Conservation (phyloP, 2,329 filamentous ascomycete genomes). For the Cladosporium cucumerinum region DNA sequence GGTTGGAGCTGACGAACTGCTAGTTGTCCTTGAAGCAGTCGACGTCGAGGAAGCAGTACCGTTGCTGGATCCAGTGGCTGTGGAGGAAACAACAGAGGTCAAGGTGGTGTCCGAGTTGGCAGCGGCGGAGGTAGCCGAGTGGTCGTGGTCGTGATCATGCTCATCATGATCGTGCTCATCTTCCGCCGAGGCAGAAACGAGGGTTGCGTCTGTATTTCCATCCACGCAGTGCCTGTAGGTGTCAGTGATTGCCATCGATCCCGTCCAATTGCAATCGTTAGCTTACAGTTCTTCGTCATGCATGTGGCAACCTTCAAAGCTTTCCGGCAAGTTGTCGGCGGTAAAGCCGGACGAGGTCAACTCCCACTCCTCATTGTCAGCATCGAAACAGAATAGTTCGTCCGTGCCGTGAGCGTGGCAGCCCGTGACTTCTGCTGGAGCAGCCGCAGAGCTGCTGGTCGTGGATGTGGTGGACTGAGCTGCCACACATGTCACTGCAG, state of each 20-base stretch:
- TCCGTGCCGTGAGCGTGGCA: slow-evolving; percentile 5
- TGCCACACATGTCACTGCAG: not conserved
- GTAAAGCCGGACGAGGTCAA: not conserved
- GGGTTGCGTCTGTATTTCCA: not conserved
- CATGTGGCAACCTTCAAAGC: slow-evolving; percentile 6
- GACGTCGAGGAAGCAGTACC: not conserved
- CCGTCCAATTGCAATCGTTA: not conserved
- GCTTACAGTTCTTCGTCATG: slow-evolving; percentile 11
- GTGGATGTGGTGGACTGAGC: slow-evolving; percentile 1
- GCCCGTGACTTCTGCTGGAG: slow-evolving; percentile 6
- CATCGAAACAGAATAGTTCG: not conserved
- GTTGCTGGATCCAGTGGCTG: not conserved
- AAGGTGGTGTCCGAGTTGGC: not conserved
- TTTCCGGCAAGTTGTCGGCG: slow-evolving; percentile 2
- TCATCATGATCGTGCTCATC: slow-evolving; percentile 2
- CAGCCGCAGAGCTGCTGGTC: slow-evolving; percentile 1
- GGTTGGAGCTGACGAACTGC: not conserved
- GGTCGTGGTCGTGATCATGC: not conserved
- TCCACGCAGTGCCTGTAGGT: slow-evolving; percentile 1
- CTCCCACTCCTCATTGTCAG: slow-evolving; percentile 5
- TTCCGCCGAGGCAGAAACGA: not conserved
- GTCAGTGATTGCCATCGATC: not conserved
- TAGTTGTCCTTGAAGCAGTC: not conserved
- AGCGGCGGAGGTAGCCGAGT: not conserved
- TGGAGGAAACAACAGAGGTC: not conserved